Percentiles rank a stretch among this genome's conserved stretches.
phyloP scores from a whole-genome alignment of 805 yeast genomes.

The Wickerhamomyces pijperi region DNA sequence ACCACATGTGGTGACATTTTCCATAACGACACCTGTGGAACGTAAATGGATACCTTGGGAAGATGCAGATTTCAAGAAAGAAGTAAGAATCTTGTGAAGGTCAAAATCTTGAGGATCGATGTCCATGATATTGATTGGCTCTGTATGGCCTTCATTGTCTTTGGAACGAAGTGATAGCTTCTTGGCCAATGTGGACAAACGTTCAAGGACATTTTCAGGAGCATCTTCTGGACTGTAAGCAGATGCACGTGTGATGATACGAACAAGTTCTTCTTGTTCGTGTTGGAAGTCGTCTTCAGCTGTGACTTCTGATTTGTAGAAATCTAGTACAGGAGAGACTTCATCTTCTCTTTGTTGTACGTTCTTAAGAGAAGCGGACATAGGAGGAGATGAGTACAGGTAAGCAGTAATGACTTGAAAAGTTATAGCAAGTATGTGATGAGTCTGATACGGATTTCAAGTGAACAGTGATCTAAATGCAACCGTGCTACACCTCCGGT shows the following conservation, averaged over 20 bases:
- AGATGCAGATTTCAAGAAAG: constrained; percentile 25
- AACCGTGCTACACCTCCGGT: too few relatives aligned
- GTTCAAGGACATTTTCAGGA: background rate
- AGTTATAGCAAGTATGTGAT: too few relatives aligned
- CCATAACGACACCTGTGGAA: constrained; percentile 27
- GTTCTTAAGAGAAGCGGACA: too few relatives aligned
- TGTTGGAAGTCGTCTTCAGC: too few relatives aligned
- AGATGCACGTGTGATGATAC: background rate
- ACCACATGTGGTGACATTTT: constrained; percentile 4
- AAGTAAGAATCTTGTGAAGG: constrained; percentile 23
- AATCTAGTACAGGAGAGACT: too few relatives aligned
- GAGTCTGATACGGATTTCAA: too few relatives aligned
- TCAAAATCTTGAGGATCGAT: constrained; percentile 31
- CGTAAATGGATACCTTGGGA: constrained; percentile 36
- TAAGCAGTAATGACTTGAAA: too few relatives aligned
- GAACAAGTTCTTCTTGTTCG: background rate
- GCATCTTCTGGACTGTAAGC: too few relatives aligned
- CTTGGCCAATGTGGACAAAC: background rate
- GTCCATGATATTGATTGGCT: background rate
- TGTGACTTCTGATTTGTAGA: too few relatives aligned
- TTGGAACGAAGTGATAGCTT: background rate
- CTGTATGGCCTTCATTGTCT: background rate
- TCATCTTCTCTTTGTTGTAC: too few relatives aligned
- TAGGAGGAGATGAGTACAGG: too few relatives aligned
- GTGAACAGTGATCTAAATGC: too few relatives aligned